Evolutionary conservation across 1,284 basidiomycete species (phyloP), one percentile per base, ranked within the genome.

Genomic region (Microstroma glucosiphilum): DNA sequence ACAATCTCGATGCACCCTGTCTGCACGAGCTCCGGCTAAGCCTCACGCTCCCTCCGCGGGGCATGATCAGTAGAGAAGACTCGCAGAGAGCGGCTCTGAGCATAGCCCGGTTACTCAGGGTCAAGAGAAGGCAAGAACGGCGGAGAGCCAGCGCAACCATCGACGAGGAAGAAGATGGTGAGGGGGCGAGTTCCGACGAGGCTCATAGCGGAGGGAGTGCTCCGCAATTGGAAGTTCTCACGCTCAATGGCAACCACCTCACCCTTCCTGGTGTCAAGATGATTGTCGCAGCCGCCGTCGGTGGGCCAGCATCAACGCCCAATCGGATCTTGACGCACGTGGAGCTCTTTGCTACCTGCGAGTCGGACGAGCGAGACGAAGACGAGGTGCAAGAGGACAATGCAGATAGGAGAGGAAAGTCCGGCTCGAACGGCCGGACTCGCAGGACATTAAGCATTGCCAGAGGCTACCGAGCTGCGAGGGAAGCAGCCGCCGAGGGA

Each of bases 301-400:
- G 51, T 7, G 51, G 51, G 19, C 25, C 51, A 54, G 13, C 19
- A 6, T 17, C 21, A 2, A 2, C 51, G 15, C 51, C 51, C 13
- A 54, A 54, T 26, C n/a, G 51, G 13, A 54, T 19, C 19, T 23
- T 54, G 51, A 54, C 51, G 19, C 51, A 54, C 51, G 51, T 54
- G 8, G 51, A 54, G 21, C 21, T 54, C 13, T 54, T 54, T 25
- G 51, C 51, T 25, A 54, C 51, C 26, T 54, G 21, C 25, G 21
- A 54, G 21, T 13, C 17, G 17, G 51, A 26, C 21, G 51, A 54
- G 17, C 21, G 19, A 54, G 51, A 54, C 6, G 51, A 26, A 25
- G 51, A 54, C 21, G 51, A 23, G n/a, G 21, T 11, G 51, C 19
- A 15, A 15, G 51, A 26, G 51, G 21, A 17, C n/a, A 13, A 13